Evolutionary conservation across 768 basidiomycete species (phyloP).

Genomic region (Serendipita indica): DNA sequence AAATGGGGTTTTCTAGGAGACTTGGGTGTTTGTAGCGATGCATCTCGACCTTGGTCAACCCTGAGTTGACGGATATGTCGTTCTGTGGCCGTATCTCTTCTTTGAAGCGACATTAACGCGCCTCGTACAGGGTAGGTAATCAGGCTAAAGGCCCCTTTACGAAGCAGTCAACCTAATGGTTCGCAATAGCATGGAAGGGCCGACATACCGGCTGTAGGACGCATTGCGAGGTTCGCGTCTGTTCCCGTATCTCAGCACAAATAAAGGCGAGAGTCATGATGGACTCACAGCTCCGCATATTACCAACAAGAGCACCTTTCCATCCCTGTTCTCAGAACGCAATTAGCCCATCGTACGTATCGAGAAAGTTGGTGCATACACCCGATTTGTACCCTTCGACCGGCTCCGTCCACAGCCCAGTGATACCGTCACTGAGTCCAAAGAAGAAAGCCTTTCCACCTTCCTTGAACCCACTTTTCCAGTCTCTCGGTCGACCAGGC

Average conservation of each 20-base stretch:
- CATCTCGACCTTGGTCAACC: constrained; percentile 22
- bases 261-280: neutral
- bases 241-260: neutral
- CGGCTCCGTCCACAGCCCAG: constrained; percentile 27
- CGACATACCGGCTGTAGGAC: constrained; percentile 20
- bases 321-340: constrained; percentile 19
- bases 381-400: constrained; percentile 26
- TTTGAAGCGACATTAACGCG: constrained; percentile 26
- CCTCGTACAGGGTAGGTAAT: constrained; percentile 25
- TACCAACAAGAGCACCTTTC: constrained; percentile 25
- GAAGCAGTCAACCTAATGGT: too few relatives aligned
- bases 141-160: constrained; percentile 18
- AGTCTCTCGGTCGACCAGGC: constrained; percentile 28
- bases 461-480: constrained; percentile 31
- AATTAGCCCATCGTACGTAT: too few relatives aligned
- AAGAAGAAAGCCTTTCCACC: constrained; percentile 31
- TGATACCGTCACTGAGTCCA: constrained; percentile 28
- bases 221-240: constrained; percentile 24
- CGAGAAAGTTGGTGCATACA: constrained; percentile 16
- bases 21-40: constrained; percentile 27
- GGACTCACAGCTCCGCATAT: constrained; percentile 23
- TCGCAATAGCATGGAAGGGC: neutral
- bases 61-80: constrained; percentile 22
- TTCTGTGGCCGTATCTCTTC: constrained; percentile 25
- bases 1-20: constrained; percentile 19